These are phyloP conservation scores for Fagopyrum homotropicum DNA, from an alignment of 148 eudicot species.

Conservation along the genomic window DNA sequence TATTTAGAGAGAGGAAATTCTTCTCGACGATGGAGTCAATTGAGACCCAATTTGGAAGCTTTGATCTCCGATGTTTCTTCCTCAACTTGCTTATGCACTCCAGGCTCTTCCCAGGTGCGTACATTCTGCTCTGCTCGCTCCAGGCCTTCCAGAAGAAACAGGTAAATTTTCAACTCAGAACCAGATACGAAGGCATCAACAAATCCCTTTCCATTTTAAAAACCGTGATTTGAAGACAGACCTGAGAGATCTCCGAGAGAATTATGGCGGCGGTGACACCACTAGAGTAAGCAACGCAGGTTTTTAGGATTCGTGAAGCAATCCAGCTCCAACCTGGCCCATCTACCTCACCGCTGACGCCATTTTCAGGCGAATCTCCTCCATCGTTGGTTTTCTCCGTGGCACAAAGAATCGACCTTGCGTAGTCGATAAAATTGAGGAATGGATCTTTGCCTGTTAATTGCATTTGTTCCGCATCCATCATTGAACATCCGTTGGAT, in stretches of 20 bases:
- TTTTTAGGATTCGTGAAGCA: constrained; percentile 66
- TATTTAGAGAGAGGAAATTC: constrained; percentile 62
- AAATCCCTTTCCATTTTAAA: neutral
- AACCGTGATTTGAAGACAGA: constrained; percentile 1
- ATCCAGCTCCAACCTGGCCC: constrained; percentile 86
- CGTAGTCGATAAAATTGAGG: constrained; percentile 57
- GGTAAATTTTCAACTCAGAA: constrained; percentile 1
- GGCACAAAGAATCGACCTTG: constrained; percentile 48
- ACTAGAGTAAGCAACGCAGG: constrained; percentile 70
- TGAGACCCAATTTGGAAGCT: constrained; percentile 59
- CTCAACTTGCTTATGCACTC: constrained; percentile 54
- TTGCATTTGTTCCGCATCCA: constrained; percentile 27
- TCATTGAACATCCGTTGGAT: constrained; percentile 24
- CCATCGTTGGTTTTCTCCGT: constrained; percentile 14
- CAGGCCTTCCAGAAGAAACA: constrained; percentile 45
- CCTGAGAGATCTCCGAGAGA: constrained; percentile 85
- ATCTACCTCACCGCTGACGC: constrained; percentile 23
- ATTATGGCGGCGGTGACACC: constrained; percentile 92
- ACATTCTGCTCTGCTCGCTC: constrained; percentile 62
- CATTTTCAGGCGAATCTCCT: constrained; percentile 22
- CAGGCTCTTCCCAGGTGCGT: constrained; percentile 56
- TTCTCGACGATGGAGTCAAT: constrained; percentile 76
- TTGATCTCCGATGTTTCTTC: constrained; percentile 58
- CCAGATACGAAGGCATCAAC: neutral
- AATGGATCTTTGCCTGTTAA: constrained; percentile 49